Base-by-base conservation (phyloP, 225 moss, liverwort and hornwort species). In the Polytrichum formosum region DNA sequence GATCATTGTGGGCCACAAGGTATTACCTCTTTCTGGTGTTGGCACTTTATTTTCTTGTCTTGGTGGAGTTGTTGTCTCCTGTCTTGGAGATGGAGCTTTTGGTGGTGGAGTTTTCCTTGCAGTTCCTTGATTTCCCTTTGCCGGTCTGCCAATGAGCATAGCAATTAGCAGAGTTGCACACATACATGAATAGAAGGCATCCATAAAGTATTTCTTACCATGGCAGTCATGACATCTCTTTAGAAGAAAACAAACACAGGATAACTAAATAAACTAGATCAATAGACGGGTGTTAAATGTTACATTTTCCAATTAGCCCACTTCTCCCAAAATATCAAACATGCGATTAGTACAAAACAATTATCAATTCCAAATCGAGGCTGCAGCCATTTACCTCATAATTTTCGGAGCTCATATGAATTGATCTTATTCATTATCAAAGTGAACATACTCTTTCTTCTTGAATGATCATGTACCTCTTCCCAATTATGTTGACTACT, bases 1-100 rank as follows among this genome's bases (percentile, higher is more conserved):
- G 62, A 55, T 54, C 72, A 72, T 71, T 35, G 61, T 71, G 17
- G 71, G 61, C 71, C 61, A 71, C 22, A 26, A 25, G 28, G 70
- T 16, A 46, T 13, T 46, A 2, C 22, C 55, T 9, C 35, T 59
- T 31, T 10, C 29, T 62, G 71, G 56, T 20, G 19, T 56, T 19
- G 53, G 55, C 18, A 25, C 35, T 46, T 46, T 46, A 16, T 16
- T 46, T 46, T 22, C 58, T 20, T 6, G 13, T 68, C 26, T 28
- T 29, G 58, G 58, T 20, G 58, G 20, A 20, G 58, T 23, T 58
- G 19, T 19, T 19, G 21, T 35, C 35, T 30, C 33, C 20, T 25
- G 17, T 29, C 18, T 5, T 54, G 63, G 26, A 4, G 5, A 35
- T 35, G 35, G 21, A 20, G 25, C 28, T 55, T 65, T 64, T 22